Evolutionary conservation across 495 filamentous ascomycete species (phyloP).

Genomic region (Aspergillus heteromorphus): DNA sequence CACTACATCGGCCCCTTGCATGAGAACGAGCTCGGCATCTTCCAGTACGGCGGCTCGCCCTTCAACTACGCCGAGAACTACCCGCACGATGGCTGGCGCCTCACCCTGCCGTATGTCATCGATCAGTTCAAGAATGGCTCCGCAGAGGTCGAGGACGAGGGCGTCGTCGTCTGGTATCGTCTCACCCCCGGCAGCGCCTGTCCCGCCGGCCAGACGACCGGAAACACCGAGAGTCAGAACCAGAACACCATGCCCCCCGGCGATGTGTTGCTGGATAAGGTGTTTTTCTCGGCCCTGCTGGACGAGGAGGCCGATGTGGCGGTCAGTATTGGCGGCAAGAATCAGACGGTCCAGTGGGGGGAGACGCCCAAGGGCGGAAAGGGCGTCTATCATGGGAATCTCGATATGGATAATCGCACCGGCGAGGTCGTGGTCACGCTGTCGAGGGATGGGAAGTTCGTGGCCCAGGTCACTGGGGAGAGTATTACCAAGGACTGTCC

Average conservation of each 20-base stretch:
- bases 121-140: slow-evolving; percentile 52
- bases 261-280: slow-evolving; percentile 24
- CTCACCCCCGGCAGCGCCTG: slow-evolving; percentile 30
- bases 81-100: slow-evolving; percentile 53
- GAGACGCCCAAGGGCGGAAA: slow-evolving; percentile 21
- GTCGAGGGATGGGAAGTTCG: slow-evolving; percentile 30
- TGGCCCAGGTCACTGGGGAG: slow-evolving; percentile 35
- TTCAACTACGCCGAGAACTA: slow-evolving; percentile 46
- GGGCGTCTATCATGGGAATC: slow-evolving; percentile 48
- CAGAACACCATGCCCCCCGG: slow-evolving; percentile 8
- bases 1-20: slow-evolving; percentile 64
- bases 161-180: slow-evolving; percentile 64
- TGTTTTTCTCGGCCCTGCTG: slow-evolving; percentile 35
- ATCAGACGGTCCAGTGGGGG: slow-evolving; percentile 27
- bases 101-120: slow-evolving; percentile 58
- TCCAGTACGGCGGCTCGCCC: slow-evolving; percentile 43
- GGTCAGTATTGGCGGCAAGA: slow-evolving; percentile 45
- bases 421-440: slow-evolving; percentile 50
- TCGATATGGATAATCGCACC: slow-evolving; percentile 43
- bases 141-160: slow-evolving; percentile 37
- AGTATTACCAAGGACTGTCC: slow-evolving; percentile 41
- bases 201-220: slow-evolving; percentile 29
- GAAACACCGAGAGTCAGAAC: slow-evolving; percentile 22
- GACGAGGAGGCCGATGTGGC: slow-evolving; percentile 31
- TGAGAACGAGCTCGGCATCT: slow-evolving; percentile 24